Evolutionary conservation across 139 green algal species (phyloP).

Genomic region (Coccomyxa sp.): DNA sequence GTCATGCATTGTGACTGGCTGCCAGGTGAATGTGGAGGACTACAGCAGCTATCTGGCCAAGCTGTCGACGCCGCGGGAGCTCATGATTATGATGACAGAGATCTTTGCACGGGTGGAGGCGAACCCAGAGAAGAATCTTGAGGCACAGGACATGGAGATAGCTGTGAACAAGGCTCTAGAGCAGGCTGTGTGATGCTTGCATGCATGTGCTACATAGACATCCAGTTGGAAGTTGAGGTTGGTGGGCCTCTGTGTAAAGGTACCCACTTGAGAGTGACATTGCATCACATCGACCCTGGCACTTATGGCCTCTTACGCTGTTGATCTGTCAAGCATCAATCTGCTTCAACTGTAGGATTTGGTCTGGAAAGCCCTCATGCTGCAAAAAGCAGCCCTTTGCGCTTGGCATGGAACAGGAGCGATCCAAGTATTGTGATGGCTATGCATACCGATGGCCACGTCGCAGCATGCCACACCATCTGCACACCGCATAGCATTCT

Average conservation of each 20-base stretch:
- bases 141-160: slow-evolving; percentile 89
- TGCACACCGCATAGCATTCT: no score
- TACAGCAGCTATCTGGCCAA: slow-evolving; percentile 79
- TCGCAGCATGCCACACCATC: background rate
- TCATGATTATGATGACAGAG: slow-evolving; percentile 93
- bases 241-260: no score
- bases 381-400: background rate
- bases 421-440: background rate
- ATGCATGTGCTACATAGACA: no score
- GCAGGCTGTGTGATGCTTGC: slow-evolving; percentile 16
- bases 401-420: background rate
- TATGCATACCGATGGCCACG: background rate
- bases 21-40: slow-evolving; percentile 74
- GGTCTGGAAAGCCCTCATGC: no score
- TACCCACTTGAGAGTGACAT: no score
- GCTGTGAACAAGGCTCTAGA: slow-evolving; percentile 57
- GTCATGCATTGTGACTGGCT: background rate
- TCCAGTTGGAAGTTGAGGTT: no score
- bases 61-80: slow-evolving; percentile 79
- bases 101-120: slow-evolving; percentile 84
- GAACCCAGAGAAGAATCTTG: slow-evolving; percentile 74
- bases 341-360: no score
- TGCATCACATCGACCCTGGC: no score
- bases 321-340: no score
- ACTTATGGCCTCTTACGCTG: no score